A percentile compares a stretch with the other conserved stretches of the same genome.
phyloP scores from a whole-genome alignment of 306 rosid species.

The Hippophae tibetana region DNA sequence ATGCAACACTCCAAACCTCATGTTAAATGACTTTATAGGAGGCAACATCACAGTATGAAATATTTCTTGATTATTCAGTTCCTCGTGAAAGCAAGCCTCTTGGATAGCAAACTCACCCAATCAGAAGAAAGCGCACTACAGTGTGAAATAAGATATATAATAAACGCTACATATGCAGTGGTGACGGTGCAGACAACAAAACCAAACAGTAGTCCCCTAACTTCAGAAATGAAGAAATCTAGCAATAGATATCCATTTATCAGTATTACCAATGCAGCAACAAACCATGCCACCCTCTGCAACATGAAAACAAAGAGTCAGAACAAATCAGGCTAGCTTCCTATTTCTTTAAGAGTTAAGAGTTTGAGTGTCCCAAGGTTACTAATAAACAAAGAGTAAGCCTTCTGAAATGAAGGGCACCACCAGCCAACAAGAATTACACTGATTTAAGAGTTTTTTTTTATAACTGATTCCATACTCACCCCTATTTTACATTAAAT shows the following conservation, averaged over 20 bases:
- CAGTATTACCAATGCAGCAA: constrained; percentile 67
- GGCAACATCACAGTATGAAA: no score
- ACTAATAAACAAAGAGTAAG: no score
- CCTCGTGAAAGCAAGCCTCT: constrained; percentile 29
- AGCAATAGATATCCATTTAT: constrained; percentile 72
- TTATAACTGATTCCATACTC: no score
- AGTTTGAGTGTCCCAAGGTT: no score
- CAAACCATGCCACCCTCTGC: constrained; percentile 78
- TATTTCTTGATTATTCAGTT: constrained; percentile 22
- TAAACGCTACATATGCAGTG: constrained; percentile 48
- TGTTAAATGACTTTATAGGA: no score
- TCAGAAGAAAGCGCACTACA: constrained; percentile 48
- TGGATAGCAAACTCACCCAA: constrained; percentile 37
- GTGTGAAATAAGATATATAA: constrained; percentile 48
- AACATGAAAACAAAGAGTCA: constrained; percentile 14
- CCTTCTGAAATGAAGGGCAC: no score
- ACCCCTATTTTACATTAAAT: no score
- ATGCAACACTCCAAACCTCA: no score
- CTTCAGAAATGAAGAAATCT: constrained; percentile 65
- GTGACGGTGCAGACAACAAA: constrained; percentile 43
- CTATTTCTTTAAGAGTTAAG: no score
- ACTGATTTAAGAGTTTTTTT: no score
- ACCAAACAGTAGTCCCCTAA: constrained; percentile 42
- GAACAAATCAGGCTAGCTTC: neutral
- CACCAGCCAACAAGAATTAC: no score